Conservation (phyloP, 169 alveolate species). For the Cryptosporidium canis region DNA sequence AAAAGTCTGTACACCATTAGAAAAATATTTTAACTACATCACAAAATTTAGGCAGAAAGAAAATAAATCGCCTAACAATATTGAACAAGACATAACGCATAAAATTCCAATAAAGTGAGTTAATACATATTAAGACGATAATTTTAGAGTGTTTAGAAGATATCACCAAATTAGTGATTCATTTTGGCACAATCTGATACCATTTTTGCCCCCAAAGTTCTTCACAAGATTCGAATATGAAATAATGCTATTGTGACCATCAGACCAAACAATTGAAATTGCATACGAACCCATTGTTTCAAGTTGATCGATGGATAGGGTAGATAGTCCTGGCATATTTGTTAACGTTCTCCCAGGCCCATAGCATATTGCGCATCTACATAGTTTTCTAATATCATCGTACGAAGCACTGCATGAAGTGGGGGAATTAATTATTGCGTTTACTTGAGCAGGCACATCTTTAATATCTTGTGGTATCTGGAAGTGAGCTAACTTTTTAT, state of each 20-base stretch:
- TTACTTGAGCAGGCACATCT: constrained; percentile 75
- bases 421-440: constrained; percentile 6
- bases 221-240: constrained; percentile 68
- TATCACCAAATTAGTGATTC: constrained; percentile 39
- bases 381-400: constrained; percentile 80
- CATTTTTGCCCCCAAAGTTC: background rate
- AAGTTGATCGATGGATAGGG: constrained; percentile 76
- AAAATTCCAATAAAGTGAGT: background rate
- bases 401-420: constrained; percentile 74
- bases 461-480: constrained; percentile 70
- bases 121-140: background rate
- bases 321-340: constrained; percentile 77
- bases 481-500: constrained; percentile 65
- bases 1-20: background rate
- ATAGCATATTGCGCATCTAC: constrained; percentile 85
- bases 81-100: background rate
- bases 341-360: constrained; percentile 73
- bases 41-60: background rate
- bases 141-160: background rate
- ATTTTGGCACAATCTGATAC: constrained; percentile 9
- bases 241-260: constrained; percentile 82
- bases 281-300: constrained; percentile 87
- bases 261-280: constrained; percentile 89
- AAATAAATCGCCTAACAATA: background rate
- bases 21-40: background rate